Evolutionary conservation across 352 stramenopile species (phyloP).

Genomic region (Peronospora farinosa): DNA sequence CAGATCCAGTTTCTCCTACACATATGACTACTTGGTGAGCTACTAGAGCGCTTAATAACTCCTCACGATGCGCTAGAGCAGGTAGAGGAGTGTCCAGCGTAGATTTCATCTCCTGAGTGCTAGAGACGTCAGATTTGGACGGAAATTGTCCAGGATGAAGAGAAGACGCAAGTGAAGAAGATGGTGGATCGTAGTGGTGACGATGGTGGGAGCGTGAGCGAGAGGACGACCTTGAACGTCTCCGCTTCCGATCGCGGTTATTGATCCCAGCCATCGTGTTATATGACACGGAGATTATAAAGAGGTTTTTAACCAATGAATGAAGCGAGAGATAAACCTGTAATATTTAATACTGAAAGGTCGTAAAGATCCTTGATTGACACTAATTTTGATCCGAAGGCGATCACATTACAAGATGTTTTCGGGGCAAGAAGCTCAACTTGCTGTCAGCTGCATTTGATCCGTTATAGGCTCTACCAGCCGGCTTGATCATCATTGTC

Average conservation of each 20-base stretch:
- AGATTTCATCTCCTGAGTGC: slow-evolving; percentile 13
- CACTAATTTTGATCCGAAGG: not conserved
- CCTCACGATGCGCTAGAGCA: slow-evolving; percentile 46
- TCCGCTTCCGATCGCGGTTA: slow-evolving; percentile 15
- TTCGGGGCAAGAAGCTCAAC: too few relatives aligned
- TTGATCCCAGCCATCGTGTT: slow-evolving; percentile 12
- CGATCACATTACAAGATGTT: too few relatives aligned
- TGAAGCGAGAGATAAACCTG: not conserved
- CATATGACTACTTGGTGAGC: slow-evolving; percentile 63
- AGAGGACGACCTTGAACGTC: slow-evolving; percentile 17
- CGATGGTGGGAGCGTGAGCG: slow-evolving; percentile 5
- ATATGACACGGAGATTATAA: not conserved
- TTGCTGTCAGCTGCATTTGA: not conserved
- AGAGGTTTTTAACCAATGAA: slow-evolving; percentile 7
- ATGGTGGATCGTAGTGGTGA: not conserved
- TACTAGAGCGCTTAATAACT: slow-evolving; percentile 43
- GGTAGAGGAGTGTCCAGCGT: slow-evolving; percentile 9
- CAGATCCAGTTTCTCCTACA: slow-evolving; percentile 92
- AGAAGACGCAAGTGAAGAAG: slow-evolving; percentile 5
- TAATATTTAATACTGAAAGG: not conserved
- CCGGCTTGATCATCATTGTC: not conserved
- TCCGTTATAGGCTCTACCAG: not conserved
- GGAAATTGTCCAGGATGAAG: not conserved
- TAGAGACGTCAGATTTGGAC: slow-evolving; percentile 12
- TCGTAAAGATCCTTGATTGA: not conserved